Evolutionary conservation across 208 protist genomes (phyloP).

Genomic region (Vickermania ingenoplastis): DNA sequence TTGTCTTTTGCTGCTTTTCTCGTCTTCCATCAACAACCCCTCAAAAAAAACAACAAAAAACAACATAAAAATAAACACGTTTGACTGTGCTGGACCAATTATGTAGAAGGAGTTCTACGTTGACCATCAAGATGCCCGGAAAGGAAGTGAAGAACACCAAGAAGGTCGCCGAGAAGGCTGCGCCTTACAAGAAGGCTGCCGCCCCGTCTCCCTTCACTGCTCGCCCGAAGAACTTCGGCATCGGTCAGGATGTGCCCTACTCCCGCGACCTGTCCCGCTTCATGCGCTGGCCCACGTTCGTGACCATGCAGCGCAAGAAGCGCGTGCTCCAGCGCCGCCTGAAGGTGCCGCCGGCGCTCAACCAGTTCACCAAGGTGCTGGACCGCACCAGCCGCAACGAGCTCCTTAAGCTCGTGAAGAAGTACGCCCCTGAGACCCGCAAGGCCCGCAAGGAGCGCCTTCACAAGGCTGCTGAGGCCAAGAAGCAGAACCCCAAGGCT

Average conservation of each 20-base stretch:
- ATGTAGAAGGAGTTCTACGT: conserved; percentile 2
- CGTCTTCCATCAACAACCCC: too few relatives aligned
- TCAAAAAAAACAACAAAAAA: too few relatives aligned
- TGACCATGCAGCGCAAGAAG: conserved; percentile 98
- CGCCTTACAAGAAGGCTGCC: conserved; percentile 71
- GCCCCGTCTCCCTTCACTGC: conserved; percentile 54
- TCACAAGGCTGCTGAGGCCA: conserved; percentile 85
- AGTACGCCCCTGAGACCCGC: conserved; percentile 96
- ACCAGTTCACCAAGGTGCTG: conserved; percentile 90
- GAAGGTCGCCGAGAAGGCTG: conserved; percentile 27
- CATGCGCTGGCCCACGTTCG: conserved; percentile 98
- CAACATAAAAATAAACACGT: too few relatives aligned
- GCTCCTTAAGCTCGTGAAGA: conserved; percentile 97
- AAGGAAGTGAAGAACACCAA: conserved; percentile 82
- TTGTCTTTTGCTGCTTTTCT: conserved; percentile 2
- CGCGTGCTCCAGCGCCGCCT: conserved; percentile 96
- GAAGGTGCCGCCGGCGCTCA: conserved; percentile 91
- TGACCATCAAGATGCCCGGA: conserved; percentile 43
- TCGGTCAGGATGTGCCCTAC: conserved; percentile 92
- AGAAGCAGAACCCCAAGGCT: conserved; percentile 81
- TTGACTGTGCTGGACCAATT: neutral
- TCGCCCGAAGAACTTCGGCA: conserved; percentile 85
- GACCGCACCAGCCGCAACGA: conserved; percentile 92
- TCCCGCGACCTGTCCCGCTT: conserved; percentile 95
- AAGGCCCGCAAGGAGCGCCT: conserved; percentile 95